These are phyloP conservation scores for Saccharomycopsis fodiens DNA, from an alignment of 805 yeast species.

Conservation along the genomic window DNA sequence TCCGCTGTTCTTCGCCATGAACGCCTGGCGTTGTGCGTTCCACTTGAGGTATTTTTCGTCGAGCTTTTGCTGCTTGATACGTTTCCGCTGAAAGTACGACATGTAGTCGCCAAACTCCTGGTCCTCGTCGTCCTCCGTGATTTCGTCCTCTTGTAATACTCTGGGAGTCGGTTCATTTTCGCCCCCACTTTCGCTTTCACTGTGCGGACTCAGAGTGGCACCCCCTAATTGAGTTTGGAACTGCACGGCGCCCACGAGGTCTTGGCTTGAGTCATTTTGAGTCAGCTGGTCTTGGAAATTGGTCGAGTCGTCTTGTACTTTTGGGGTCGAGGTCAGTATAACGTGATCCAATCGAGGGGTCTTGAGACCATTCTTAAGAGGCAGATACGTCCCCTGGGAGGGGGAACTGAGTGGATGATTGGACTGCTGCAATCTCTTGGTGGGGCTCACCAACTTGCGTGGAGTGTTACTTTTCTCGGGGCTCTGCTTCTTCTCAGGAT, in stretches of 20 bases:
- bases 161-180: background rate
- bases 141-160: background rate
- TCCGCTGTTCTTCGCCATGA: constrained; percentile 22
- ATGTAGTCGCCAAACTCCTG: constrained; percentile 57
- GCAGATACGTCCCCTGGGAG: background rate
- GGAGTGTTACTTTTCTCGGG: background rate
- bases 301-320: background rate
- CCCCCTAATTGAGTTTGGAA: background rate
- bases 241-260: background rate
- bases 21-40: constrained; percentile 33
- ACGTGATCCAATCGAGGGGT: no score
- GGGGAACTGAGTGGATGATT: background rate
- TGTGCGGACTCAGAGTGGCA: background rate
- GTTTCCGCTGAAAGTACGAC: constrained; percentile 58
- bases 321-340: no score
- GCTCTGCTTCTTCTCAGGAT: no score
- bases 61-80: constrained; percentile 50
- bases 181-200: background rate
- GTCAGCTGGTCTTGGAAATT: background rate
- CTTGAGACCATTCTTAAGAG: no score
- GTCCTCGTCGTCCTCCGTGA: constrained; percentile 5
- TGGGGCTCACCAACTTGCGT: background rate
- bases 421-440: background rate
- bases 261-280: no score
- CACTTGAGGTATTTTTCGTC: constrained; percentile 45